Evolutionary conservation across 164 flowering plant species (phyloP), one percentile per base, ranked within the genome.

Genomic region (Liriodendron chinense): DNA sequence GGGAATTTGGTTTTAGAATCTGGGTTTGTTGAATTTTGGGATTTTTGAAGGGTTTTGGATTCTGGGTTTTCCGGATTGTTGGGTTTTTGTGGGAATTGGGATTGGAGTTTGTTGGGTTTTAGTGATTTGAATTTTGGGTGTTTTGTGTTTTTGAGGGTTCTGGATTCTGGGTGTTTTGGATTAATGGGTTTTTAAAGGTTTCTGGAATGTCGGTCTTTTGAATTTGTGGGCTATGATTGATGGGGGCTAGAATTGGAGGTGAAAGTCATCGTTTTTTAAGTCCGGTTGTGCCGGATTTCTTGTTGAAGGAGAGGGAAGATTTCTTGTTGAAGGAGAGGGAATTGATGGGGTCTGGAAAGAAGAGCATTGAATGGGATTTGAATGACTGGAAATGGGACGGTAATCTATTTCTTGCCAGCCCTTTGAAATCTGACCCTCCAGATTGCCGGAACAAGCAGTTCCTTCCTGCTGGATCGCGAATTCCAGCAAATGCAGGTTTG

Each of bases 331-430:
- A 71, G 75, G 80, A 74, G 75, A 77, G 67, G 73, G 79, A 76
- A 69, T 75, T 83, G 83, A 77, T 80, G 83, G 80, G 76, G 16
- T 72, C 57, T 65, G 90, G 90, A 72, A 90, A 86, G 83, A 88
- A 79, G 86, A 84, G 75, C 68, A 10, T 78, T 28, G 94, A 92
- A 25, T 94, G 98, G 98, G 87, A 93, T 80, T 86, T 88, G 84
- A 91, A 91, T 85, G 91, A 91, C 69, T 94, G 98, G 98, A 91
- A 82, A 80, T 94, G 98, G 98, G 98, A 94, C 77, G 96, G 95
- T 0, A 90, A 92, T 86, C 88, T 89, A 62, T 91, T 89, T 72
- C 69, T 84, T 14, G 97, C 98, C 7, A 86, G 77, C 9, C 88
- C 85, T 0, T 80, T 89, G 78, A 87, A 86, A 80, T 63, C 90